Evolutionary conservation across 176 grass and related monocot genomes (phyloP), one percentile per base, ranked within the genome.

Genomic region (Rhynchospora pubera): DNA sequence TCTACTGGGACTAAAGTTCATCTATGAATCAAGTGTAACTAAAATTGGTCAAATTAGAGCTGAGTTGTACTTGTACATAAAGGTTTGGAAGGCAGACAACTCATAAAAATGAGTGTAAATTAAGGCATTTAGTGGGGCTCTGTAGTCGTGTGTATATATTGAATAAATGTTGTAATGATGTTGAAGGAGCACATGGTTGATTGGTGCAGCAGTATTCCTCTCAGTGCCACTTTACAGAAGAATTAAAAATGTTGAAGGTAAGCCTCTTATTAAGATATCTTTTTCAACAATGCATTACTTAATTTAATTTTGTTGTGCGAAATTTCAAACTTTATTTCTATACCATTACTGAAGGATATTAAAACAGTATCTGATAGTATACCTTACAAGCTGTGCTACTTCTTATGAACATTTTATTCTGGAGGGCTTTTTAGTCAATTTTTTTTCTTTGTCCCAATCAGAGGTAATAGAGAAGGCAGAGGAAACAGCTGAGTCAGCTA

Each of bases 241-340:
- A 74, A 48, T 74, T 26, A 74, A 51, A 74, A 74, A 8, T 44
- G 70, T 52, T 74, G 45, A 52, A 74, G 70, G 70, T 74, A 74
- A 50, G 43, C 8, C 50, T 14, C 3, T 24, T 0, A 28, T 1
- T 4, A 16, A 34, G 32, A 34, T 53, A 21, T 75, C 19, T 51
- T 53, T 4, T 4, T 51, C 5, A 75, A 3, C 16, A 0, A 15
- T 46, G 28, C 21, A 45, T 46, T 70, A 70, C 2, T 19, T 50
- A 50, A 34, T 50, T 50, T 10, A 50, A 0, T 45, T 39, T 43
- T 68, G 24, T 23, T 9, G 45, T 7, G 24, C 12, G n/a, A 51
- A 19, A 19, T 73, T 46, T 34, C 39, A 70, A 19, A 12, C 22
- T 3, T 73, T 73, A 73, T 73, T 44, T 50, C 4, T n/a, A 42